These are phyloP conservation scores for Cinnamomum chago DNA, from an alignment of 164 flowering plant genomes.

Conservation along the genomic window DNA sequence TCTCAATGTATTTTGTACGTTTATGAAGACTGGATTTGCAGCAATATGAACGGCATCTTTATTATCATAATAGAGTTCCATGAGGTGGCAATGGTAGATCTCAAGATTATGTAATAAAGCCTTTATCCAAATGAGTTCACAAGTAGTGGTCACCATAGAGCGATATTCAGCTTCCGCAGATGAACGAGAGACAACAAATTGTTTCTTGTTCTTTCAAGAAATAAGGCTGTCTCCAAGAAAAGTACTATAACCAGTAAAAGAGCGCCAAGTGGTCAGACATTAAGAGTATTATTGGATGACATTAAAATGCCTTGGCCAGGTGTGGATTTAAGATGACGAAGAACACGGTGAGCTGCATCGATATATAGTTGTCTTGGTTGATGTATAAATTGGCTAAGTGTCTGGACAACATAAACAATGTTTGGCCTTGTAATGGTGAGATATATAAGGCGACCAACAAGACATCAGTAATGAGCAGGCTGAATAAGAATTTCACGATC, in stretches of 20 bases:
- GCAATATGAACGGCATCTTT: background rate
- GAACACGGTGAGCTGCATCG: background rate
- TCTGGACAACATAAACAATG: no score
- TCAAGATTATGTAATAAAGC: no score
- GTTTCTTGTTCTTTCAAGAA: background rate
- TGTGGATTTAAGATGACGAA: no score
- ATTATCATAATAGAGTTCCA: background rate
- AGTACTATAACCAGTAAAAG: background rate
- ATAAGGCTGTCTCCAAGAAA: background rate
- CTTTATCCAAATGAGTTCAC: no score
- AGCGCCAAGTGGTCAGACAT: background rate
- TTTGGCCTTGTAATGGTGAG: no score
- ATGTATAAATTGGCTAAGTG: no score
- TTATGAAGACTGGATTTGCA: background rate
- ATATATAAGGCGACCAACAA: no score
- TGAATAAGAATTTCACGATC: background rate
- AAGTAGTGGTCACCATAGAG: no score
- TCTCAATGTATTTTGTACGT: background rate
- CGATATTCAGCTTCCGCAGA: no score
- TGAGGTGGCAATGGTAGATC: background rate
- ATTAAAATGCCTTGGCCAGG: background rate
- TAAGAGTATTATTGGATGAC: background rate
- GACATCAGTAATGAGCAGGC: background rate
- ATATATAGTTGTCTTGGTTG: background rate
- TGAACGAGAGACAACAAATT: no score